A percentile compares a stretch with the other conserved stretches of the same genome.
phyloP scores from a whole-genome alignment of 768 basidiomycete species.

The Hygrophoropsis aurantiaca region DNA sequence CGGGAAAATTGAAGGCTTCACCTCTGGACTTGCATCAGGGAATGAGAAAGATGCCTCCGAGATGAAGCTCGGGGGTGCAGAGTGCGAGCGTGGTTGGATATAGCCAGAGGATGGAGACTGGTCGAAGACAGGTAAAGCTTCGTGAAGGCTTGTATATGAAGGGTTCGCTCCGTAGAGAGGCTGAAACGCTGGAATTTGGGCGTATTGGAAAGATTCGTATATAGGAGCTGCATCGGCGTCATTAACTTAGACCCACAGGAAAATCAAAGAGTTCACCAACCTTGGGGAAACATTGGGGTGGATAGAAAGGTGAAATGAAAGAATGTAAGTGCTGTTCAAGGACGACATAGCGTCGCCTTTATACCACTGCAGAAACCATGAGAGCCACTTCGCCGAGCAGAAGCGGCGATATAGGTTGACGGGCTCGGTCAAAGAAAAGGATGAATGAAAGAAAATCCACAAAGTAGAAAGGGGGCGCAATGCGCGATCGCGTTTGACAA shows the following conservation, averaged over 20 bases:
- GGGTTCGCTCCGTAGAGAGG: constrained; percentile 1
- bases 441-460: constrained; percentile 18
- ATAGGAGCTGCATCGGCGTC: too few relatives aligned
- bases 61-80: constrained; percentile 9
- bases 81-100: constrained; percentile 6
- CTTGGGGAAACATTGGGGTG: constrained; percentile 5
- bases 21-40: background rate
- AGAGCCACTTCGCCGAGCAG: background rate
- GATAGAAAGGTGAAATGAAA: constrained; percentile 4
- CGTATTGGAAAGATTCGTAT: too few relatives aligned
- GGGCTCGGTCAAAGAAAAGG: constrained; percentile 13
- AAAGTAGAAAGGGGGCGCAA: constrained; percentile 16
- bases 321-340: background rate
- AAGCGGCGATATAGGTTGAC: constrained; percentile 8
- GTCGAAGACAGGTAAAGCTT: constrained; percentile 1
- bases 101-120: background rate
- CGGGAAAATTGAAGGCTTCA: constrained; percentile 2
- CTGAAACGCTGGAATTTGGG: background rate
- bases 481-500: background rate
- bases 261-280: constrained; percentile 5
- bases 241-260: background rate
- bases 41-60: background rate
- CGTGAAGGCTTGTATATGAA: background rate
- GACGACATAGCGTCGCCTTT: constrained; percentile 7
- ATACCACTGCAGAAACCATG: constrained; percentile 8